Base-by-base conservation (phyloP, 495 filamentous ascomycete genomes). In the Aspergillus heteromorphus region DNA sequence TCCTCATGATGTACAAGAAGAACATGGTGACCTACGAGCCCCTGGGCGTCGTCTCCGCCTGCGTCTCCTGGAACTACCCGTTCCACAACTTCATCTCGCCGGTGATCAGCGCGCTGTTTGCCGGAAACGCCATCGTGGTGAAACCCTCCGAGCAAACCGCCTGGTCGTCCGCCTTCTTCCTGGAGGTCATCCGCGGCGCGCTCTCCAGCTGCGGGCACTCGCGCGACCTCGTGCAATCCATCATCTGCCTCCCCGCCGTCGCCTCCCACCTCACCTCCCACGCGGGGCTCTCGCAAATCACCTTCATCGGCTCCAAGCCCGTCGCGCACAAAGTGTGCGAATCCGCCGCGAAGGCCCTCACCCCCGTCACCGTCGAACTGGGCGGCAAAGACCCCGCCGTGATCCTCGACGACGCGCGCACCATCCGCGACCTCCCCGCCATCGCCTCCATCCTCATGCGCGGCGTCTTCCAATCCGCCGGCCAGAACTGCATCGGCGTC, bases 361-460 rank as follows among this genome's bases (percentile, higher is more conserved):
- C 79, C 2, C 92, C 95, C 0, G 79, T 96, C 1, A 83, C 86
- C 48, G 83, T 95, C 23, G 93, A 99, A 68, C 81, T 97, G 2
- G 93, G 93, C 52, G 93, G 93, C 45, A 99, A 99, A 70, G 93
- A 99, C 69, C 88, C 95, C 11, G 84, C 87, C n/a, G 85, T 99
- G 29, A 70, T 99, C 20, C 85, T 99, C 34, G 88, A 97, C 62
- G 86, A 91, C 40, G 73, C 88, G 16, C 56, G 66, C 21, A 76
- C 72, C 21, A 58, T 75, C 16, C 73, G 73, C 53, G 84, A 91
- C 60, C 70, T 96, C 13, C 63, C 80, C 0, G 76, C 83, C 34
- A 83, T 97, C 47, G 82, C 83, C 23, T 87, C 89, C 25, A 86
- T 91, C 55, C 80, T 97, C 56, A 82, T 97, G 74, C 85, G 95